Base-by-base conservation (phyloP, 129 eudicot species). In the Smallanthus sonchifolius region DNA sequence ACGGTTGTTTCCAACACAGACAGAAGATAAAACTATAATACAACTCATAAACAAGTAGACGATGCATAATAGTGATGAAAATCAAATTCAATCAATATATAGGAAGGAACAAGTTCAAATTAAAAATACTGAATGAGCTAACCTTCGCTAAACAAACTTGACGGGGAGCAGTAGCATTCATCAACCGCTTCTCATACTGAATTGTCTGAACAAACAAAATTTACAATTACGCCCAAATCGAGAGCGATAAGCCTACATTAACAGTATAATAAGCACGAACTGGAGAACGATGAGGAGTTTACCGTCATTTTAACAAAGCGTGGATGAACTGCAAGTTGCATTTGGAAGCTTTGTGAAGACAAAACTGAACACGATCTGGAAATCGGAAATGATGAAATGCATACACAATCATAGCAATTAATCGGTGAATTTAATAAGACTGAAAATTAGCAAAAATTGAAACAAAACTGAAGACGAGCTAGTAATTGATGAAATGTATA, bases 401-500 rank as follows among this genome's bases (percentile, higher is more conserved):
- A 62, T 20, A 55, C 30, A 20, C 62, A 57, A 57, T 57, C 5
- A 57, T 57, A 63, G 62, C 28, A 38, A 48, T 30, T 3, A 51
- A 5, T 24, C 0, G 7, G 9, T 10, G 24, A 55, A 42, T 30
- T 59, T n/a, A n/a, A n/a, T n/a, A n/a, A n/a, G n/a, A n/a, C n/a
- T n/a, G n/a, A n/a, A n/a, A n/a, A n/a, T n/a, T n/a, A n/a, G n/a
- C n/a, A n/a, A n/a, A n/a, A n/a, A n/a, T n/a, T n/a, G n/a, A n/a
- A n/a, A 87, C 70, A 85, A 82, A 76, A 75, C 70, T 42, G 86
- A 81, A 61, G 82, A 81, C 62, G 91, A 65, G 55, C 79, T 63
- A 11, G 38, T 62, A 55, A 36, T 44, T 10, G 36, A 69, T 43
- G 66, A 75, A 77, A 67, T 49, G 52, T 24, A 62, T 20, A 55